Percentiles rank a stretch among this genome's conserved stretches.
Conservation (phyloP, 2,329 filamentous ascomycete species). For the Talaromyces atroroseus region DNA sequence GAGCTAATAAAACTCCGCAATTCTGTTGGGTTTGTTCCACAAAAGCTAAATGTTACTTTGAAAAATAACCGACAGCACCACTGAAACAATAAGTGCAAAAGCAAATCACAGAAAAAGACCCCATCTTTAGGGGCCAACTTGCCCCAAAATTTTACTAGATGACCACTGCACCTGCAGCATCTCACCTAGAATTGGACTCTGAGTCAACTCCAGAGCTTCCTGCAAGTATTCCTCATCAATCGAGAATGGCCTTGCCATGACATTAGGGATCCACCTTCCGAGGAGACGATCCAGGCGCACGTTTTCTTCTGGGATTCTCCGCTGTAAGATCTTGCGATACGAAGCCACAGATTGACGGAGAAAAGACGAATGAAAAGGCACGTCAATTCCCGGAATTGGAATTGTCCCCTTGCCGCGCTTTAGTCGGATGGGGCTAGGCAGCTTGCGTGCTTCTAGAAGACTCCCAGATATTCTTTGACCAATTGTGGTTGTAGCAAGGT, state of each 20-base stretch:
- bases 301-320: constrained; percentile 99
- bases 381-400: constrained; percentile 84
- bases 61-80: too few relatives aligned
- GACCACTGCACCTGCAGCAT: constrained; percentile 38
- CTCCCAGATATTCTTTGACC: neutral
- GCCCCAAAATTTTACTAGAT: neutral
- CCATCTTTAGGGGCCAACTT: too few relatives aligned
- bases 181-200: constrained; percentile 54
- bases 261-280: constrained; percentile 98
- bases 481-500: neutral
- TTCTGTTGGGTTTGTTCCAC: too few relatives aligned
- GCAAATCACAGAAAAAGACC: too few relatives aligned
- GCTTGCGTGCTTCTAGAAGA: neutral
- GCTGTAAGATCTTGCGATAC: constrained; percentile 94
- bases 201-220: constrained; percentile 92
- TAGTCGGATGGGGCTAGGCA: constrained; percentile 52
- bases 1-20: too few relatives aligned
- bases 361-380: constrained; percentile 98
- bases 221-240: constrained; percentile 98
- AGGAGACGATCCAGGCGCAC: constrained; percentile 95
- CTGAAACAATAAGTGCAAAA: too few relatives aligned
- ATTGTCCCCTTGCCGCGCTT: constrained; percentile 96
- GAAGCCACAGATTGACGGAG: constrained; percentile 96
- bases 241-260: constrained; percentile 91
- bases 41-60: too few relatives aligned